Percentiles rank a stretch among this genome's conserved stretches.
phyloP scores from a whole-genome alignment of 164 flowering plant genomes.

The Aristolochia californica region DNA sequence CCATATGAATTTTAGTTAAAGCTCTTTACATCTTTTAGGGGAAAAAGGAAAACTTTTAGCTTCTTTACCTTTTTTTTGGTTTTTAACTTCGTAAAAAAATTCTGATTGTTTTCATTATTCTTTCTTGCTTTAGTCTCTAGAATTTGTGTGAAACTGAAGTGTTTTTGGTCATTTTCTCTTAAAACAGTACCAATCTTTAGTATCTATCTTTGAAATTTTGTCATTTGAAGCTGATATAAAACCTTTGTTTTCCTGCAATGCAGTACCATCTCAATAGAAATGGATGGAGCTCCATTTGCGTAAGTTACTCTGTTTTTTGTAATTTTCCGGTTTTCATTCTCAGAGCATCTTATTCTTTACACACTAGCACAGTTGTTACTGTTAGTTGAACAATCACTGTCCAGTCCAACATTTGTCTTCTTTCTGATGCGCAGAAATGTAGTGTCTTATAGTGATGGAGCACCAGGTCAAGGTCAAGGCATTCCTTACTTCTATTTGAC shows the following conservation, averaged over 20 bases:
- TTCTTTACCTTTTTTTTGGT: too few relatives aligned
- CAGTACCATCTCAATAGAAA: conserved; percentile 74
- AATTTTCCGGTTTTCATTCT: neutral
- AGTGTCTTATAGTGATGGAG: conserved; percentile 92
- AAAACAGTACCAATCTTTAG: neutral
- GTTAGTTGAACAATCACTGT: neutral
- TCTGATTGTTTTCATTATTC: too few relatives aligned
- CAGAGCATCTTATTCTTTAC: neutral
- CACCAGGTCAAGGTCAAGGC: conserved; percentile 61
- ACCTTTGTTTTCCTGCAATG: conserved; percentile 38
- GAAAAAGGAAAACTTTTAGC: too few relatives aligned
- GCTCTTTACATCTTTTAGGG: too few relatives aligned
- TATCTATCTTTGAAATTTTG: neutral
- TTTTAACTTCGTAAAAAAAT: too few relatives aligned
- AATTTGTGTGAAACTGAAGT: too few relatives aligned
- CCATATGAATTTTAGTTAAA: too few relatives aligned
- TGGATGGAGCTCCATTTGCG: conserved; percentile 96
- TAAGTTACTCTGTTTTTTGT: conserved; percentile 17
- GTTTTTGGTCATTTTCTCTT: neutral
- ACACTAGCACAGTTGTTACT: neutral
- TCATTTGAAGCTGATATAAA: neutral
- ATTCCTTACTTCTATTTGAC: conserved; percentile 91
- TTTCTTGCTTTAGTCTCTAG: too few relatives aligned
- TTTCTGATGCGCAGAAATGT: conserved; percentile 63
- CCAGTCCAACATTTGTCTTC: too few relatives aligned